Base-by-base conservation (phyloP, 2,329 filamentous ascomycete species). In the Fusarium sp. region DNA sequence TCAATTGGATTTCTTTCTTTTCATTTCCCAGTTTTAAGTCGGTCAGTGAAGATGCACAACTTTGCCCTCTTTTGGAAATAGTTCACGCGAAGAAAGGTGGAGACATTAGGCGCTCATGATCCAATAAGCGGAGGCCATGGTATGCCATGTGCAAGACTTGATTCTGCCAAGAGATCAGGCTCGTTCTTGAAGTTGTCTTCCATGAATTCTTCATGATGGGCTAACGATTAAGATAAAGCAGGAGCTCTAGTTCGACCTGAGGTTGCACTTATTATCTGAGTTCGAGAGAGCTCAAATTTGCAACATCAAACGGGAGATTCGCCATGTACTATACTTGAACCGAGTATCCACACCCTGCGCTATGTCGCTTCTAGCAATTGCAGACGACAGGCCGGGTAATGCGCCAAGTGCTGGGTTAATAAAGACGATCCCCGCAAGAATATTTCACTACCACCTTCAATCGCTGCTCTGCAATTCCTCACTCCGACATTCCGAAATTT, bases 51-150 rank as follows among this genome's bases (percentile, higher is more conserved):
- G 18, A 26, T 67, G 67, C 7, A 28, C 16, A 34, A n/a, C 49
- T 54, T 66, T 69, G 43, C 66, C 66, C 8, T 5, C 3, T 54
- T 69, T 44, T 16, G 52, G 66, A 12, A 51, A 48, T 19, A 11
- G 31, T 3, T n/a, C 19, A n/a, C 13, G 53, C 26, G 26, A n/a
- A 12, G 26, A 42, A 28, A 6, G 18, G 31, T 31, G 43, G 37
- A 19, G 34, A 53, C 13, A 11, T 16, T 13, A 13, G 14, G 8
- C 25, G 4, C 5, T 8, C 14, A 4, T 43, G 9, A 30, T 12
- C 48, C 9, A 12, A 48, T 61, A 6, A 28, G 16, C 21, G 9
- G 16, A 1, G 9, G 9, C 6, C 9, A 4, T 9, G 7, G 8
- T 18, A 6, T 21, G 28, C 45, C 45, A 21, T 39, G 28, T 51